Evolutionary conservation across 495 filamentous ascomycete genomes (phyloP), one percentile per base, ranked within the genome.

Genomic region (Stereocaulon alpinum): DNA sequence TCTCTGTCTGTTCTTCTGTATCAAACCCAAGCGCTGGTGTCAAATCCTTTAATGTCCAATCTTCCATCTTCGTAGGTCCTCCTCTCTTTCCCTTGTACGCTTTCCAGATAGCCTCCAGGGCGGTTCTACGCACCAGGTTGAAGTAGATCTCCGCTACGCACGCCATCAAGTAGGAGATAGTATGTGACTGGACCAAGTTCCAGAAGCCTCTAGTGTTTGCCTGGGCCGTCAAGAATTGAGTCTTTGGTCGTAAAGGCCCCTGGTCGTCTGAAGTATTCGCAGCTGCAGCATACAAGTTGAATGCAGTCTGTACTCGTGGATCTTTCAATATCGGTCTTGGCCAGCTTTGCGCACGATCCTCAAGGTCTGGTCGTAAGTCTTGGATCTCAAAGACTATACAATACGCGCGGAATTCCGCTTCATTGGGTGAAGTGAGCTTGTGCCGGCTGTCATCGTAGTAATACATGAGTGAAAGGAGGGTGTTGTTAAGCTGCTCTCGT

Each of bases 91-190:
- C 74, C 64, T 80, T 82, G 60, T 79, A 84, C 6, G 71, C 77
- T 54, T 74, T 78, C 73, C 74, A 80, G 11, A 97, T 80, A 2
- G 84, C 80, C 58, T 84, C 83, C 47, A 97, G 77, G 6, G 90
- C 85, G 20, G 78, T 82, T 60, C 86, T 84, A 22, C 93, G 88
- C 27, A 97, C 76, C 17, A 82, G 74, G 54, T 85, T 87, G 72
- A 97, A 97, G 63, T 91, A 88, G 17, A 91, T 85, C 68, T 96
- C 91, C 2, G 91, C 91, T 42, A 96, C 85, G 69, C 92, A 96
- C 6, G 87, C 92, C 86, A 94, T 92, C 20, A 91, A 79, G 70
- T 96, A 97, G 0, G 92, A 89, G 2, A 91, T 82, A 53, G 76
- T 71, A 2, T 78, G 78, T 11, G 86, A 84, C 55, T 82, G 77